Conservation (phyloP, 495 filamentous ascomycete species). For the Chlorociboria aeruginascens region DNA sequence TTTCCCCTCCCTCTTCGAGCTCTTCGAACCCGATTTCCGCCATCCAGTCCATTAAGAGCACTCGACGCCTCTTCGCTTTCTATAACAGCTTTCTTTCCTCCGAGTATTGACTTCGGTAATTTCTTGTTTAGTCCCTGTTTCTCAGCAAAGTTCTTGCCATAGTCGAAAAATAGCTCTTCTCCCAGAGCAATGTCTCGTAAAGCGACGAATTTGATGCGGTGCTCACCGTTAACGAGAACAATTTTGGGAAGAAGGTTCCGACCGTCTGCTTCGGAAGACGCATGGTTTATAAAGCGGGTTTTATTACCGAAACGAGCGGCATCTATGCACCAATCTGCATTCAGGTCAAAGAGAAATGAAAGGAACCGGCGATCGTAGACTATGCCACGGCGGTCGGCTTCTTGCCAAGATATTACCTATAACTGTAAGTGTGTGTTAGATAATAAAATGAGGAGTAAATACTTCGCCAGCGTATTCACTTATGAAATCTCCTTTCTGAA, state of each 20-base stretch:
- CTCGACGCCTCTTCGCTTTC: conserved; percentile 12
- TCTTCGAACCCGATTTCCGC: not conserved
- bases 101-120: conserved; percentile 13
- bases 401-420: conserved; percentile 43
- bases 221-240: conserved; percentile 49
- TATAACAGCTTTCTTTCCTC: conserved; percentile 12
- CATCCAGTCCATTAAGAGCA: conserved; percentile 7
- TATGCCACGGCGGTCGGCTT: conserved; percentile 51
- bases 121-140: conserved; percentile 20
- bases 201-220: conserved; percentile 57
- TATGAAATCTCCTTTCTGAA: conserved; percentile 46
- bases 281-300: conserved; percentile 60
- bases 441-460: not conserved
- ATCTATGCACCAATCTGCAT: conserved; percentile 40
- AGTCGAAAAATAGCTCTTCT: conserved; percentile 54
- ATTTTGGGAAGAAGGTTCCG: conserved; percentile 45
- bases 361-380: conserved; percentile 48
- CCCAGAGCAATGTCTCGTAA: conserved; percentile 44
- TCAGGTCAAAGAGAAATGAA: conserved; percentile 55
- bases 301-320: conserved; percentile 41
- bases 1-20: no score
- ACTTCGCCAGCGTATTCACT: conserved; percentile 63
- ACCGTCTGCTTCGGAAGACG: conserved; percentile 25
- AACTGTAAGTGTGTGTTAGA: not conserved
- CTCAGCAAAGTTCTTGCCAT: conserved; percentile 20